Base-by-base conservation (phyloP, 164 flowering plant genomes). In the Aristolochia contorta region DNA sequence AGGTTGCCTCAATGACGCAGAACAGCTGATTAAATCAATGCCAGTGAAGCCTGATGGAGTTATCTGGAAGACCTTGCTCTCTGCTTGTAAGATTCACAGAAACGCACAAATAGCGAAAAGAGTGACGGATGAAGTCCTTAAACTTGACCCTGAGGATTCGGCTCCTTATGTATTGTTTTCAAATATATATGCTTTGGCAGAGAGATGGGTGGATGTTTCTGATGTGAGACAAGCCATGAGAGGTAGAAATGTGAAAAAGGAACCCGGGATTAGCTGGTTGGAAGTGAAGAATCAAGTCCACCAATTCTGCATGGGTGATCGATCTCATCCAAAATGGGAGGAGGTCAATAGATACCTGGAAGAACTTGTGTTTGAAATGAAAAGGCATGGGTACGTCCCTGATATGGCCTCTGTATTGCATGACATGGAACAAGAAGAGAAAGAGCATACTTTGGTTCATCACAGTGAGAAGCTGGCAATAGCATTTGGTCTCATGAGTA, bases 251-350 rank as follows among this genome's bases (percentile, higher is more conserved):
- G 80, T 86, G 68, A 85, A 80, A 80, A 88, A 86, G 62, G 90
- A 88, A 62, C 92, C 90, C 0, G 92, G 96, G 6, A 59, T 81
- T 58, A 86, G 96, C 67, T 88, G 92, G 96, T 59, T 86, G 50
- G 96, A 86, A 67, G 33, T 81, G 60, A 88, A 80, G 69, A 82
- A 81, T 59, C 68, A 78, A 54, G 75, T 88, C 47, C 80, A 85
- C 60, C 83, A 78, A 67, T 85, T 87, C 54, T 50, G 64, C 9
- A 78, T 67, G 66, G 82, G 79, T 9, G 90, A 81, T 58, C 72
- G 59, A 62, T 80, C 77, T 12, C 89, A 82, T 66, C 84, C 84
- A 19, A 64, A 67, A 33, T 77, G 72, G 56, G 59, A 46, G 33
- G 85, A 81, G 70, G 81, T 88, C 12, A 66, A 76, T 50, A 56